These are phyloP conservation scores for Pyrenophora seminiperda DNA, from an alignment of 2,329 filamentous ascomycete genomes.

Conservation along the genomic window DNA sequence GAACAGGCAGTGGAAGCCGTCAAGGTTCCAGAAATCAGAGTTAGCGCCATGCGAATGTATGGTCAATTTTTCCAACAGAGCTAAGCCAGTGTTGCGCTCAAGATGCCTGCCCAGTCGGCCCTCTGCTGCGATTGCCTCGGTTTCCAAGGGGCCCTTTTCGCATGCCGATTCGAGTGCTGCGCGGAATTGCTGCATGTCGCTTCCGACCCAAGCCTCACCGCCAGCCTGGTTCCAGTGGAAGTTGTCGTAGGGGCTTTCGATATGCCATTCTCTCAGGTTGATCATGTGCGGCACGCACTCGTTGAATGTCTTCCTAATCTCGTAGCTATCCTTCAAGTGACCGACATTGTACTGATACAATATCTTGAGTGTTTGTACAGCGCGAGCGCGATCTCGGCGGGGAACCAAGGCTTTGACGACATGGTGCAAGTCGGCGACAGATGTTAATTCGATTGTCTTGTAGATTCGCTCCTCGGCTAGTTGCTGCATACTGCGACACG, in stretches of 20 bases:
- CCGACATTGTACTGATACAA: slow-evolving; percentile 33
- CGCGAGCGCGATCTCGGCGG: slow-evolving; percentile 33
- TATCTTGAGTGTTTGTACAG: slow-evolving; percentile 42
- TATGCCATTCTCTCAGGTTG: slow-evolving; percentile 38
- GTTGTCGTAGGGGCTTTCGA: slow-evolving; percentile 46
- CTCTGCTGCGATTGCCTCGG: slow-evolving; percentile 20
- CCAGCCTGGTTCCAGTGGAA: slow-evolving; percentile 36
- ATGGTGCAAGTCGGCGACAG: slow-evolving; percentile 30
- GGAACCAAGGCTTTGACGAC: slow-evolving; percentile 34
- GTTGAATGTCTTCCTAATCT: slow-evolving; percentile 36
- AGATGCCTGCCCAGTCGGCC: slow-evolving; percentile 15
- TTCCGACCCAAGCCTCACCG: slow-evolving; percentile 38
- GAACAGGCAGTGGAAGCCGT: slow-evolving; percentile 42
- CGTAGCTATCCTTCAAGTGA: slow-evolving; percentile 26
- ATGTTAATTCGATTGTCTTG: slow-evolving; percentile 35
- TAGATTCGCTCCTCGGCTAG: slow-evolving; percentile 43
- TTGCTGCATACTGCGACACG: slow-evolving; percentile 37
- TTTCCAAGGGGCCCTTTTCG: slow-evolving; percentile 21
- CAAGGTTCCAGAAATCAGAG: slow-evolving; percentile 42
- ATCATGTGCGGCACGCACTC: slow-evolving; percentile 37
- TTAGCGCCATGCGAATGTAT: slow-evolving; percentile 43
- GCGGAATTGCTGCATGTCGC: slow-evolving; percentile 43
- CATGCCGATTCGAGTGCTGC: slow-evolving; percentile 35
- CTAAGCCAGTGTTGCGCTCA: slow-evolving; percentile 31
- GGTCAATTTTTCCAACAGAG: slow-evolving; percentile 36